Evolutionary conservation across 805 yeast species (phyloP).

Genomic region (Candida methanosorbosa): DNA sequence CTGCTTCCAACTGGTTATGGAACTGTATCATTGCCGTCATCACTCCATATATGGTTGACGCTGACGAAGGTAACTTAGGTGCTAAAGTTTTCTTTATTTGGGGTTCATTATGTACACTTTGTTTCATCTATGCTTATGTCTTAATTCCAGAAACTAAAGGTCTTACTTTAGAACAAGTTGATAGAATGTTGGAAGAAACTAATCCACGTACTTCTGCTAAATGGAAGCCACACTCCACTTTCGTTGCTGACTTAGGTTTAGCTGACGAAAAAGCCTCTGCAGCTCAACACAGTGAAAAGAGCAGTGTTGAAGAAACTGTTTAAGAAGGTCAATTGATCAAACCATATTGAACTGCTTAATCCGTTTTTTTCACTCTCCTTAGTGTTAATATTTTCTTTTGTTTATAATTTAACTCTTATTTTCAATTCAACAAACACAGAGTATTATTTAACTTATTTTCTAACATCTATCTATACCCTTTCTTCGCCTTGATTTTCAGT

Average conservation of each 20-base stretch:
- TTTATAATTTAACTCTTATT: too few species aligned
- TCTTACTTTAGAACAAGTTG: constrained; percentile 74
- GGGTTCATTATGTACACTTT: constrained; percentile 39
- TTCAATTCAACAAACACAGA: too few species aligned
- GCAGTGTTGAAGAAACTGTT: background rate
- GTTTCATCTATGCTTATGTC: constrained; percentile 63
- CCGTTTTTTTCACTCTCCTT: too few species aligned
- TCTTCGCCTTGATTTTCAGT: too few species aligned
- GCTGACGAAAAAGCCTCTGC: constrained; percentile 10
- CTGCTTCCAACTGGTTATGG: constrained; percentile 75
- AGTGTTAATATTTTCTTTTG: too few species aligned
- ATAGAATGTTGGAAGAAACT: constrained; percentile 31
- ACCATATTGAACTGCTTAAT: too few species aligned
- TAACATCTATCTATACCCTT: too few species aligned
- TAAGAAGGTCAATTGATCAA: too few species aligned
- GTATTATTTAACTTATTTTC: too few species aligned
- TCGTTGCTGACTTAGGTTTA: constrained; percentile 20
- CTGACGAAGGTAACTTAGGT: constrained; percentile 53
- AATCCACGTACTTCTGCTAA: constrained; percentile 24
- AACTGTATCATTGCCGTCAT: constrained; percentile 72
- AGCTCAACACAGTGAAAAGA: constrained; percentile 11
- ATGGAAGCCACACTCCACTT: constrained; percentile 27
- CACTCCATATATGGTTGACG: constrained; percentile 64
- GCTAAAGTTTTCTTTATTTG: constrained; percentile 65
- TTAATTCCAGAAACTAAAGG: constrained; percentile 76